phyloP scores from a whole-genome alignment of 1,139 yeast species.

The Pichia sp. region DNA sequence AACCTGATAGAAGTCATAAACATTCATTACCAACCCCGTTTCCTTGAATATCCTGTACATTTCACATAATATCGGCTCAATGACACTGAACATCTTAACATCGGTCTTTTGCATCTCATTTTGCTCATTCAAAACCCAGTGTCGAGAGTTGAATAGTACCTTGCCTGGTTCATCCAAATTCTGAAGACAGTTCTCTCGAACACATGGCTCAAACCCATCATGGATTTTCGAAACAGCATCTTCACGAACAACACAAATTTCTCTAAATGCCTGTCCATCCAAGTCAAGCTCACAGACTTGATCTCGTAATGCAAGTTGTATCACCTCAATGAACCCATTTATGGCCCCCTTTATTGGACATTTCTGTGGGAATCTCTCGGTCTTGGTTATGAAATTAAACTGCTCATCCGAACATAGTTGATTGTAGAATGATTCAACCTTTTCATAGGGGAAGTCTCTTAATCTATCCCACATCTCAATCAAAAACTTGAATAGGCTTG shows the following conservation, averaged over 20 bases:
- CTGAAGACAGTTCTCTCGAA: slow-evolving; percentile 36
- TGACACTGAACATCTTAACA: slow-evolving; percentile 21
- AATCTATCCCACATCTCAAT: slow-evolving; percentile 23
- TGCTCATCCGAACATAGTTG: slow-evolving; percentile 24
- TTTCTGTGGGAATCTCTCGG: slow-evolving; percentile 11
- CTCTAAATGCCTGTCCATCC: slow-evolving; percentile 27
- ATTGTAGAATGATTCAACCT: slow-evolving; percentile 18
- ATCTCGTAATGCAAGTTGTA: slow-evolving; percentile 16
- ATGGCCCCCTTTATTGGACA: slow-evolving; percentile 10
- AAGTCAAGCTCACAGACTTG: slow-evolving; percentile 26
- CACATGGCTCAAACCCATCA: slow-evolving; percentile 37
- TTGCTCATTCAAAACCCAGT: slow-evolving; percentile 16
- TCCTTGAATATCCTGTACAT: slow-evolving; percentile 73
- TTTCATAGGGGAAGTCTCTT: slow-evolving; percentile 8
- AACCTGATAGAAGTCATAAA: slow-evolving; percentile 72
- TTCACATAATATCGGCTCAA: slow-evolving; percentile 52
- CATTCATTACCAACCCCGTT: slow-evolving; percentile 68
- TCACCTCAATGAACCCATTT: slow-evolving; percentile 12
- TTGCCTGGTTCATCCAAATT: slow-evolving; percentile 36
- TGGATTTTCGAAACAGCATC: slow-evolving; percentile 21
- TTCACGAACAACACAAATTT: slow-evolving; percentile 28
- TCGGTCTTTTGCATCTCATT: slow-evolving; percentile 13
- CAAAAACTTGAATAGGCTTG: slow-evolving; percentile 17
- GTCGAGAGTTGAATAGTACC: slow-evolving; percentile 29
- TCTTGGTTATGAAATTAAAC: slow-evolving; percentile 21